Percentiles rank a stretch among this genome's conserved stretches.
Conservation (phyloP, 225 moss, liverwort and hornwort genomes). For the Pseudoscleropodium purum region DNA sequence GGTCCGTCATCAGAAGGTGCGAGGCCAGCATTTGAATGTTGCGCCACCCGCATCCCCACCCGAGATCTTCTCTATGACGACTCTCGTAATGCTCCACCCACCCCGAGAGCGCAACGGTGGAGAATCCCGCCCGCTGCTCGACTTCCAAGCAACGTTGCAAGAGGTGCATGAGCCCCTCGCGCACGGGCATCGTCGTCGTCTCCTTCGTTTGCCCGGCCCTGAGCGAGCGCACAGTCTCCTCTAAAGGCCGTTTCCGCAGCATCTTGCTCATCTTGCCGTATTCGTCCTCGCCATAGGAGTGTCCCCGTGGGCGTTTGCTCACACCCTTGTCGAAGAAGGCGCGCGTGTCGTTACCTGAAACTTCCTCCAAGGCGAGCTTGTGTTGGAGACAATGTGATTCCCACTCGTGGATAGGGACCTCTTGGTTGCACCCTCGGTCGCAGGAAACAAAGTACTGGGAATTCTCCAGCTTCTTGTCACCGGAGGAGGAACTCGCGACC, state of each 20-base stretch:
- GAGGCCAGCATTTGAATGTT: slow-evolving; percentile 79
- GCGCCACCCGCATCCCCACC: slow-evolving; percentile 88
- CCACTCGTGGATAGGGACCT: slow-evolving; percentile 43
- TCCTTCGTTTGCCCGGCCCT: slow-evolving; percentile 40
- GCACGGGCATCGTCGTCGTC: slow-evolving; percentile 12
- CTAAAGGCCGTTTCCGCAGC: slow-evolving; percentile 15
- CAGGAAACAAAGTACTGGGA: slow-evolving; percentile 6
- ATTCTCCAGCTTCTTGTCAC: background rate
- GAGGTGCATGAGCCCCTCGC: slow-evolving; percentile 46
- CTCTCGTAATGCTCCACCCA: slow-evolving; percentile 74
- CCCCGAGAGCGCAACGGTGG: slow-evolving; percentile 42
- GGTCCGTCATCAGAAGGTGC: slow-evolving; percentile 35
- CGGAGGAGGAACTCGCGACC: slow-evolving; percentile 11
- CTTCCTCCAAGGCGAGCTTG: slow-evolving; percentile 25
- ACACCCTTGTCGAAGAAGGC: slow-evolving; percentile 2
- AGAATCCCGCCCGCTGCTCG: slow-evolving; percentile 29
- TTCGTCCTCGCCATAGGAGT: slow-evolving; percentile 28
- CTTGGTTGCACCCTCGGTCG: slow-evolving; percentile 36
- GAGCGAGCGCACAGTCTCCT: slow-evolving; percentile 30
- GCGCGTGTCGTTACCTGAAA: background rate
- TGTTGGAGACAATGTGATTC: slow-evolving; percentile 49
- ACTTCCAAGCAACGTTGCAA: slow-evolving; percentile 45
- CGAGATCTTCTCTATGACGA: slow-evolving; percentile 54
- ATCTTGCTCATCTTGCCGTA: slow-evolving; percentile 21
- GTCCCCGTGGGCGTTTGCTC: slow-evolving; percentile 28